Base-by-base conservation (phyloP, 108 stramenopile genomes). In the Schizochytrium sp. region DNA sequence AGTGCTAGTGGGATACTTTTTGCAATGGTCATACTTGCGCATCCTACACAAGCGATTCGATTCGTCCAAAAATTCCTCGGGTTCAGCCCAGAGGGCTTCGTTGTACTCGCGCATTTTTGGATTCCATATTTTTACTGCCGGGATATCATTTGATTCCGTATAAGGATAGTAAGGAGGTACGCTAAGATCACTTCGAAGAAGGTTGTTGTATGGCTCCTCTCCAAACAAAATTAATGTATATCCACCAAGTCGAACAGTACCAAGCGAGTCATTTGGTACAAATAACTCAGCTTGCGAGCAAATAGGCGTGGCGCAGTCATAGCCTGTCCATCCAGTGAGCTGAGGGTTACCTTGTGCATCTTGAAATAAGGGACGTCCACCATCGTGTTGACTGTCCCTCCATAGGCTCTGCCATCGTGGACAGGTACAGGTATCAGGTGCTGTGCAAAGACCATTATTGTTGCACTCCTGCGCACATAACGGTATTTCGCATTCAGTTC, bases 271-370 rank as follows among this genome's bases (percentile, higher is more conserved):
- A 90, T 95, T 94, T 59, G 92, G 90, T 41, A 90, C 87, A 72
- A 95, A 95, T 46, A 87, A 88, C 72, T 95, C 94, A 28, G 94
- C 94, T 89, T 96, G 96, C 3, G 95, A 94, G 91, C 96, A 97
- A 10, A 97, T 96, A 13, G 96, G 96, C 44, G 90, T 93, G 8
- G 92, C 60, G 73, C 95, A 95, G 88, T 97, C 96, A 69, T 95
- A 97, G 7, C 96, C 96, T 60, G 96, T 97, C 95, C 96, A 97
- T 3, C 96, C 96, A 4, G 96, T 96, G 89, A 92, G 45, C 88
- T 96, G 96, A 0, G 96, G 95, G 87, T 94, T 92, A 8, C 95
- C 96, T 72, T 95, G 91, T 1, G 93, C 93, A 57, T 95, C 93
- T 45, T 93, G 89, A 89, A 95, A 97, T 15, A 95, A 50, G 56